These are phyloP conservation scores for Micractinium sp. DNA, from an alignment of 139 green algal genomes.

Conservation along the genomic window DNA sequence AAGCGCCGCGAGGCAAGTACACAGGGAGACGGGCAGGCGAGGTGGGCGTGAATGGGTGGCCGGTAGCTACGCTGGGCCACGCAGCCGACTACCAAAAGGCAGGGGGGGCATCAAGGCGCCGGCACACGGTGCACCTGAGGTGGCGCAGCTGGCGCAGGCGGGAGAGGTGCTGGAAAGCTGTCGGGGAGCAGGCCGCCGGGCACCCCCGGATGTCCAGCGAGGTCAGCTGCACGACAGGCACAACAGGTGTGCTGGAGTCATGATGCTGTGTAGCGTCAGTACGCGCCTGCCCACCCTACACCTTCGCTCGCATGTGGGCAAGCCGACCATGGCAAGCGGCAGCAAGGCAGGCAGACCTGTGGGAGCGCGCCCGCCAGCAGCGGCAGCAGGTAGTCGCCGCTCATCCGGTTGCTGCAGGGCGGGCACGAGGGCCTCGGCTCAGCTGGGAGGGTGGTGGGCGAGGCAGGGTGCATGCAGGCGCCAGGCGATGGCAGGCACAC, in stretches of 20 bases:
- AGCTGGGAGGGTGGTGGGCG: not conserved
- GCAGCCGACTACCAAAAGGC: not conserved
- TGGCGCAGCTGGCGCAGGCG: not conserved
- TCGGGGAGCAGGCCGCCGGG: not conserved
- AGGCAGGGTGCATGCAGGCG: not conserved
- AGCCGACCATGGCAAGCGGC: not conserved
- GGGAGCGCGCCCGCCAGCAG: not conserved
- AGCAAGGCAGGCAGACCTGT: not conserved
- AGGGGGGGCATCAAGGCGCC: no score
- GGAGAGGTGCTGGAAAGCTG: not conserved
- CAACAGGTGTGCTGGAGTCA: not conserved
- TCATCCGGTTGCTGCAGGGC: conserved; percentile 1
- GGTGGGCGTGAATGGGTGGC: no score
- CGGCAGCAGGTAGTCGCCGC: not conserved
- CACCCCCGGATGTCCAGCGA: not conserved
- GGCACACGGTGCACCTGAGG: not conserved
- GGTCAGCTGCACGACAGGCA: not conserved
- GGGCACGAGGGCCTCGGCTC: no score
- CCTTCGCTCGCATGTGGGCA: not conserved
- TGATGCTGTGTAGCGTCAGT: not conserved
- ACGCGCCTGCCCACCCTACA: not conserved
- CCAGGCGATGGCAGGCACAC: not conserved
- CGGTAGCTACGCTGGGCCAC: no score
- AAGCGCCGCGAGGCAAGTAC: no score
- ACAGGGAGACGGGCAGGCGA: no score